Evolutionary conservation across 768 basidiomycete genomes (phyloP), one percentile per base, ranked within the genome.

Genomic region (Rhizopogon roseolus): DNA sequence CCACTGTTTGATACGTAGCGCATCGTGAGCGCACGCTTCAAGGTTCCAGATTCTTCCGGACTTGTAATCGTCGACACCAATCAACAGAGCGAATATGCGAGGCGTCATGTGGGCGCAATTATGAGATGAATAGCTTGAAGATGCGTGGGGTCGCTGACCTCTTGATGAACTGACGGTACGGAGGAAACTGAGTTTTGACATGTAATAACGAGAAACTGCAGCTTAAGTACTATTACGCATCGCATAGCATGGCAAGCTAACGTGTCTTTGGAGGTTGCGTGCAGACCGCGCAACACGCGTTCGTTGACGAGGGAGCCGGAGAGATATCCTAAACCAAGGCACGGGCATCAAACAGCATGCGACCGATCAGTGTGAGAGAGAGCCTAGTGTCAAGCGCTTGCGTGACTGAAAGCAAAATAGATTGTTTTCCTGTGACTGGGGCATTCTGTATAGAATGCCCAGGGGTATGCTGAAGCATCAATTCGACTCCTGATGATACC

Each of bases 21-120:
- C 84, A 61, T 88, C 87, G 57, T 82, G 79, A 27, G 79, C 79
- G 62, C 83, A 85, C 39, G 82, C 80, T 52, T 82, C 76, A 37
- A 86, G 76, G 61, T 86, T 81, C 84, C 82, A 87, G 27, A 86
- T 78, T 28, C 64, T 64, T 17, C 79, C 77, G 8, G 83, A 84
- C 65, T 84, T 79, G 73, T 88, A 88, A 60, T 74, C 72, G 69
- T 88, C 84, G 57, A 88, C 79, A 40, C 86, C 86, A 56, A 88
- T 75, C 58, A 88, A 71, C 53, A 88, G 76, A 1, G 84, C 84
- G 58, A 85, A 88, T 40, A 85, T 68, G 17, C 77, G 80, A 40
- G 73, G 60, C 16, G 69, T 62, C 73, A 81, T 78, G 58, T 67
- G 58, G 50, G 27, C 49, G 54, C 44, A 40, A 38, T 56, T 49